Evolutionary conservation across 768 basidiomycete species (phyloP).

Genomic region (Exidia glandulosa): DNA sequence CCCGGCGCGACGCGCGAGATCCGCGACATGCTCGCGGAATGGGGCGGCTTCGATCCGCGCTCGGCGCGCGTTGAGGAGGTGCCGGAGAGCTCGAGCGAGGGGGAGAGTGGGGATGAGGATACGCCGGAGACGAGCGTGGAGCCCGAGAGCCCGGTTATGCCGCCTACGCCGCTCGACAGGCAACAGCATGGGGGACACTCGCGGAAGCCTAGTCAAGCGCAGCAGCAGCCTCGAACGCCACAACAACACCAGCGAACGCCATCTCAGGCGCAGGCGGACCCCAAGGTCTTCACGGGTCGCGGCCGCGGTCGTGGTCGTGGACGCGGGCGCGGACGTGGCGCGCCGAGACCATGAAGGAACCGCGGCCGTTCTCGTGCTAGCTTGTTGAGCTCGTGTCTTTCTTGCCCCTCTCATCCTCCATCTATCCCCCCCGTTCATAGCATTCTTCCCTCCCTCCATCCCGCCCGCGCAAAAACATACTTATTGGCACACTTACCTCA

Average conservation of each 20-base stretch:
- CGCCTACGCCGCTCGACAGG: background rate
- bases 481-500: too few relatives aligned
- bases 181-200: background rate
- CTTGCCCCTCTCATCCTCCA: too few relatives aligned
- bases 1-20: conserved; percentile 26
- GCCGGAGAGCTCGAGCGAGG: conserved; percentile 1
- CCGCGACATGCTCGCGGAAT: conserved; percentile 38
- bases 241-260: conserved; percentile 1
- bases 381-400: too few relatives aligned
- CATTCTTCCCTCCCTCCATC: too few relatives aligned
- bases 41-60: conserved; percentile 35
- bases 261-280: background rate
- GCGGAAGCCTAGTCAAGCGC: background rate
- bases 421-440: too few relatives aligned
- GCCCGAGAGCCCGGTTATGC: background rate
- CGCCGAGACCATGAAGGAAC: too few relatives aligned
- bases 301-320: conserved; percentile 27
- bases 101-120: background rate
- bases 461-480: too few relatives aligned
- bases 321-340: background rate
- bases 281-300: background rate
- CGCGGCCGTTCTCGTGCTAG: too few relatives aligned
- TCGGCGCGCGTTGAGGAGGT: conserved; percentile 16
- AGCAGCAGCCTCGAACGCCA: background rate
- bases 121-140: conserved; percentile 1